Conservation (phyloP, 1,284 basidiomycete species). For the Cystobasidiaceae sp. region DNA sequence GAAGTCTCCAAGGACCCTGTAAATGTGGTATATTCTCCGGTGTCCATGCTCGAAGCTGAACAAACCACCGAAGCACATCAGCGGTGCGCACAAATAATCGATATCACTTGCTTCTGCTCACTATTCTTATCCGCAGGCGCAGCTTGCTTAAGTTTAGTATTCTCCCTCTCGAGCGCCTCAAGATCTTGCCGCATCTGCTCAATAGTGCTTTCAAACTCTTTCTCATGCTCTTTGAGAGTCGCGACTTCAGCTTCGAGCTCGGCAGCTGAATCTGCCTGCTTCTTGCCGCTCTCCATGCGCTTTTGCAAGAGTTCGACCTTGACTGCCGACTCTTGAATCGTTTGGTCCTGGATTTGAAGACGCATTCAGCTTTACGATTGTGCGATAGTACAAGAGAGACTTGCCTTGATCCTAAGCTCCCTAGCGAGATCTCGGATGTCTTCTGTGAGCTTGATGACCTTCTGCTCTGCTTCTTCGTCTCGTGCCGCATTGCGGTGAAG, state of each 20-base stretch:
- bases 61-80: neutral
- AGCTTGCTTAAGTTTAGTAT: constrained; percentile 67
- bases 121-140: constrained; percentile 34
- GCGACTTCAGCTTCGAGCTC: constrained; percentile 74
- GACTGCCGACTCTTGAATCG: constrained; percentile 77
- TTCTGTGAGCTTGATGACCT: constrained; percentile 75
- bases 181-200: constrained; percentile 85
- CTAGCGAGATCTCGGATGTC: constrained; percentile 81
- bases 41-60: constrained; percentile 42
- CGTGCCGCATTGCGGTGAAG: constrained; percentile 75
- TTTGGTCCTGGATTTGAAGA: constrained; percentile 63
- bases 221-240: constrained; percentile 78
- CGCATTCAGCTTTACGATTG: neutral
- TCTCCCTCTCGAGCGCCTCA: constrained; percentile 79
- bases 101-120: neutral
- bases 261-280: constrained; percentile 68
- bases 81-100: neutral
- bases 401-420: constrained; percentile 61
- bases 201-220: constrained; percentile 84
- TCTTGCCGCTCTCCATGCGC: constrained; percentile 81
- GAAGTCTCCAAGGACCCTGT: constrained; percentile 78
- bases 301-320: constrained; percentile 94
- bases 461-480: constrained; percentile 86
- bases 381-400: constrained; percentile 23
- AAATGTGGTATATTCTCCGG: constrained; percentile 60